These are phyloP conservation scores for Aureobasidium zeae DNA, from an alignment of 2,329 filamentous ascomycete species.

Conservation along the genomic window DNA sequence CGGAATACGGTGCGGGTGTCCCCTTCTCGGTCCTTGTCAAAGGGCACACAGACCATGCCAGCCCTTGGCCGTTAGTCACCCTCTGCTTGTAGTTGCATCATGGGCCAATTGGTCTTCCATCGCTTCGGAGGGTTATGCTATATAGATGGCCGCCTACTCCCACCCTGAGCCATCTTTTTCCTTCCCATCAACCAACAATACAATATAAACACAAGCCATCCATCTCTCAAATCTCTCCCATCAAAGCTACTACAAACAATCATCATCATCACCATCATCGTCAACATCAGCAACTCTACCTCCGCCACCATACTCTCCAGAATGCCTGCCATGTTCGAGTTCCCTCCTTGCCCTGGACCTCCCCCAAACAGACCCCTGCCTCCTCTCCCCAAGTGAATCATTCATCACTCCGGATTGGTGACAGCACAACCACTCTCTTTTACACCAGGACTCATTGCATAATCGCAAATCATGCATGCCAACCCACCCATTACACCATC, in stretches of 20 bases:
- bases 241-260: conserved; percentile 1
- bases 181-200: background rate
- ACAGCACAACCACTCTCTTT: background rate
- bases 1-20: conserved; percentile 14
- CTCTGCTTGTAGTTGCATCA: conserved; percentile 17
- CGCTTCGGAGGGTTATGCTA: too few relatives aligned
- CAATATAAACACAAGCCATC: conserved; percentile 2
- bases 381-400: conserved; percentile 30
- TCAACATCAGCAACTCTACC: conserved; percentile 1
- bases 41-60: background rate
- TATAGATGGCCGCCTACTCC: conserved; percentile 14
- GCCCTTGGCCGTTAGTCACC: conserved; percentile 10
- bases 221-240: background rate
- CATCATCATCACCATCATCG: background rate
- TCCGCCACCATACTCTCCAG: conserved; percentile 19
- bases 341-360: conserved; percentile 40
- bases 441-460: background rate
- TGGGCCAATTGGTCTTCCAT: conserved; percentile 16
- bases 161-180: conserved; percentile 3
- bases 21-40: conserved; percentile 9
- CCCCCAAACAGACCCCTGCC: conserved; percentile 40
- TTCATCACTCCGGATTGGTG: background rate
- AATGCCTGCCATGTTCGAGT: conserved; percentile 34
- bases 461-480: conserved; percentile 2
- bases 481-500: background rate